Base-by-base conservation (phyloP, 176 grass and related monocot species). In the Rhynchospora tenuis region DNA sequence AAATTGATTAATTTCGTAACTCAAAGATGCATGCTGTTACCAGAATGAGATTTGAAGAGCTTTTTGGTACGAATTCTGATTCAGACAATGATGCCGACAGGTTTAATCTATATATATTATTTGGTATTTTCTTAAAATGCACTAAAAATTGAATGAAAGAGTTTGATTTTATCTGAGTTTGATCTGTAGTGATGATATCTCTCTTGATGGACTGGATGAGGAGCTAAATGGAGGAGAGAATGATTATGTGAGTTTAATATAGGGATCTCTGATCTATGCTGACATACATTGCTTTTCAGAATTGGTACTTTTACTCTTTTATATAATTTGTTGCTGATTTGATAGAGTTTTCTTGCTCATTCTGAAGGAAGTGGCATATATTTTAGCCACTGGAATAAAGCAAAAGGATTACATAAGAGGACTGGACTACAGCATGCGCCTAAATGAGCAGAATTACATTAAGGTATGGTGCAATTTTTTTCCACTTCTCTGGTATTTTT, bases 311-410 rank as follows among this genome's bases (percentile, higher is more conserved):
- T 38, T 73, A 48, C 24, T 65, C 17, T 46, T 50, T 84, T 57
- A 14, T 85, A 55, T 76, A 28, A n/a, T 43, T 83, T 70, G 14
- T 12, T 46, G 77, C 9, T 73, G 16, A 26, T 29, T 19, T 79
- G 16, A 73, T 85, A 86, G 44, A 57, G 7, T 80, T 58, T 19
- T 70, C 16, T 90, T 3, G 70, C 3, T 85, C 74, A 63, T 73
- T 80, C 2, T 85, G 54, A 83, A 93, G 91, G 91, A 83, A 73
- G 78, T 93, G 73, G 72, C 74, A 86, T 89, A 73, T 75, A 85
- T 93, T 73, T 84, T 93, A 87, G 79, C 78, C 10, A 91, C 74
- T 61, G 91, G 89, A 83, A 87, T 89, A 89, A 93, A 93, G 75
- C 86, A 91, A 56, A 83, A 87, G 82, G 84, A 79, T 7, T 61